phyloP scores from a whole-genome alignment of 2,329 filamentous ascomycete genomes.

The Rhinocladiella mackenziei region DNA sequence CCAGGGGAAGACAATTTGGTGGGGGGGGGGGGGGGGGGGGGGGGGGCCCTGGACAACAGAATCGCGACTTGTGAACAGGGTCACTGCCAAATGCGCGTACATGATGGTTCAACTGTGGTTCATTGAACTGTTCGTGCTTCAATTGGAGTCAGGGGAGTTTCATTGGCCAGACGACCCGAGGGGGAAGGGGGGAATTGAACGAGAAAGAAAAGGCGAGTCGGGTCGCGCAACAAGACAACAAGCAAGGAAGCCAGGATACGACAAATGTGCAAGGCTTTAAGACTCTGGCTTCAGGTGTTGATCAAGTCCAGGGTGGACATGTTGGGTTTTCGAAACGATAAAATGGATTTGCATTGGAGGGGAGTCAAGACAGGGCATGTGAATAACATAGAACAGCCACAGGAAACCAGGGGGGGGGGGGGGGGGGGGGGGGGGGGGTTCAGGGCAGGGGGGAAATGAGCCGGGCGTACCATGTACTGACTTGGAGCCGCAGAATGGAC shows the following conservation, averaged over 20 bases:
- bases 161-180: constrained; percentile 6
- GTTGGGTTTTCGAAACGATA: constrained; percentile 12
- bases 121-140: constrained; percentile 1
- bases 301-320: constrained; percentile 12
- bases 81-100: too few species aligned
- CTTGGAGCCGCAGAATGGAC: constrained; percentile 18
- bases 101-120: constrained; percentile 3
- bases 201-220: background rate
- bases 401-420: constrained; percentile 10
- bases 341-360: constrained; percentile 14
- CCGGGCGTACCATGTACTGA: constrained; percentile 29
- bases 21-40: too few species aligned
- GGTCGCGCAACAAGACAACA: constrained; percentile 4
- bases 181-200: background rate
- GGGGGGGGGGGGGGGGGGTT: too few species aligned
- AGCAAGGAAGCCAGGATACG: constrained; percentile 13
- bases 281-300: constrained; percentile 3
- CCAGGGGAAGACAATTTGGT: constrained; percentile 1
- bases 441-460: too few species aligned
- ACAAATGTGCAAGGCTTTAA: constrained; percentile 16
- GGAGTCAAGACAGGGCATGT: constrained; percentile 12
- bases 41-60: background rate
- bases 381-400: constrained; percentile 21
- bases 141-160: constrained; percentile 2
- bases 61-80: too few species aligned